Conservation (phyloP, 192 early-diverging fungal species). For the Coemansia asiatica region DNA sequence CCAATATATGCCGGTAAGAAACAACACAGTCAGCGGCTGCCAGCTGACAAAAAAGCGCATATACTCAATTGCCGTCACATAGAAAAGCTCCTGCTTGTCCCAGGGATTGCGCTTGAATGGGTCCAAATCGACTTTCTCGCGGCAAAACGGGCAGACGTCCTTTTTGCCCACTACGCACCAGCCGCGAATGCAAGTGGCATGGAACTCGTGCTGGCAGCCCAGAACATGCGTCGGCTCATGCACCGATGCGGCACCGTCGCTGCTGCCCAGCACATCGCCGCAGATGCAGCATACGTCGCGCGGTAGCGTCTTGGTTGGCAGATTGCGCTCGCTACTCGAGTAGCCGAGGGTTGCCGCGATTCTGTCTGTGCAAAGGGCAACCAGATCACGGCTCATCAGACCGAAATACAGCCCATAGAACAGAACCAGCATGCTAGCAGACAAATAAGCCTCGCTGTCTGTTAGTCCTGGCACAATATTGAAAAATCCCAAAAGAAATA, state of each 20-base stretch:
- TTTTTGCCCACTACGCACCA: constrained; percentile 58
- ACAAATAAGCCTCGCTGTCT: constrained; percentile 32
- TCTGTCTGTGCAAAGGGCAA: constrained; percentile 46
- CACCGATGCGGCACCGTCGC: background rate
- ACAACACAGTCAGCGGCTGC: constrained; percentile 47
- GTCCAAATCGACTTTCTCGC: constrained; percentile 54
- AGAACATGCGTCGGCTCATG: constrained; percentile 42
- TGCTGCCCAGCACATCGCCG: constrained; percentile 25
- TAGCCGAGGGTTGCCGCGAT: constrained; percentile 54
- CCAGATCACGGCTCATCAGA: constrained; percentile 51
- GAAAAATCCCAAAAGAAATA: constrained; percentile 43
- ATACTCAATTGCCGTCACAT: constrained; percentile 52
- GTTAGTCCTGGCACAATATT: constrained; percentile 44
- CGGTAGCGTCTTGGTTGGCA: constrained; percentile 42
- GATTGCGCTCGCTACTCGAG: constrained; percentile 13
- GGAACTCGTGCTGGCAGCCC: constrained; percentile 52
- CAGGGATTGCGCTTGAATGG: constrained; percentile 49
- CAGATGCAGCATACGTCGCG: constrained; percentile 47
- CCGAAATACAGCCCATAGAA: constrained; percentile 56
- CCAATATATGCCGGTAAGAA: constrained; percentile 41
- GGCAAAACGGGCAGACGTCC: constrained; percentile 55
- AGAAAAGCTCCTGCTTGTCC: constrained; percentile 56
- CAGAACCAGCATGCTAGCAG: constrained; percentile 25
- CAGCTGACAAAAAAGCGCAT: constrained; percentile 56
- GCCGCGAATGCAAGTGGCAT: constrained; percentile 55